Conservation (phyloP, 108 stramenopile genomes). For the Pseudonitzschia delicatissima region DNA sequence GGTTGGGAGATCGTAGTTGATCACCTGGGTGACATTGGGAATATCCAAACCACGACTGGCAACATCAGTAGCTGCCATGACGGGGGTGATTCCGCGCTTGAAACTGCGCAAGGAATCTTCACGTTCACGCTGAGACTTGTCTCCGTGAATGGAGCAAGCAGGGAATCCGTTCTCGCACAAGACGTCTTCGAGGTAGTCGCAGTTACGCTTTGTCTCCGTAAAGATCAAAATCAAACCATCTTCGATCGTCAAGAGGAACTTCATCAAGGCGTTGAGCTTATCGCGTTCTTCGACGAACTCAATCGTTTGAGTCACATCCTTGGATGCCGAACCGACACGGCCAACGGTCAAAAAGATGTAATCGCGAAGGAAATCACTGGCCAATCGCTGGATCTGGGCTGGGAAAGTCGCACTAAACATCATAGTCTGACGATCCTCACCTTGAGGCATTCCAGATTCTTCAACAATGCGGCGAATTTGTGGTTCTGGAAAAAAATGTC, state of each 20-base stretch:
- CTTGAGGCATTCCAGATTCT: slow-evolving; percentile 69
- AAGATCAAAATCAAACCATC: slow-evolving; percentile 96
- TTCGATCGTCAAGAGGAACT: slow-evolving; percentile 78
- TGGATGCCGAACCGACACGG: slow-evolving; percentile 89
- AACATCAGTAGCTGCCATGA: slow-evolving; percentile 95
- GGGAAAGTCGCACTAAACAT: slow-evolving; percentile 99
- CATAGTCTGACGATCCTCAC: slow-evolving; percentile 89
- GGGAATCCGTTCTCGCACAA: slow-evolving; percentile 65
- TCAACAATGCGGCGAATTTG: slow-evolving; percentile 89
- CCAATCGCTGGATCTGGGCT: slow-evolving; percentile 88
- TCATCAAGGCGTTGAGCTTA: slow-evolving; percentile 86
- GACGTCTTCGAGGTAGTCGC: slow-evolving; percentile 92
- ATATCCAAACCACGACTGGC: slow-evolving; percentile 98
- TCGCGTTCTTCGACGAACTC: slow-evolving; percentile 92
- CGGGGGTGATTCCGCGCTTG: slow-evolving; percentile 67
- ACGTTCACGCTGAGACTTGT: slow-evolving; percentile 94
- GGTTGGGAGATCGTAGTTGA: slow-evolving; percentile 95
- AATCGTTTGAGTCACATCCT: slow-evolving; percentile 90
- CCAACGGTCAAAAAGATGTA: slow-evolving; percentile 98
- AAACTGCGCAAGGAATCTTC: slow-evolving; percentile 87
- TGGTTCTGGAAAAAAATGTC: slow-evolving; percentile 36
- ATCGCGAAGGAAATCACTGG: slow-evolving; percentile 91
- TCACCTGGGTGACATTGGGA: slow-evolving; percentile 94
- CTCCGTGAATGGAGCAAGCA: slow-evolving; percentile 95
- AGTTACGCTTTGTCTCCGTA: slow-evolving; percentile 96